A percentile compares a stretch with the other conserved stretches of the same genome.
phyloP scores from a whole-genome alignment of 2,329 filamentous ascomycete species.

The Diaporthe sp. region DNA sequence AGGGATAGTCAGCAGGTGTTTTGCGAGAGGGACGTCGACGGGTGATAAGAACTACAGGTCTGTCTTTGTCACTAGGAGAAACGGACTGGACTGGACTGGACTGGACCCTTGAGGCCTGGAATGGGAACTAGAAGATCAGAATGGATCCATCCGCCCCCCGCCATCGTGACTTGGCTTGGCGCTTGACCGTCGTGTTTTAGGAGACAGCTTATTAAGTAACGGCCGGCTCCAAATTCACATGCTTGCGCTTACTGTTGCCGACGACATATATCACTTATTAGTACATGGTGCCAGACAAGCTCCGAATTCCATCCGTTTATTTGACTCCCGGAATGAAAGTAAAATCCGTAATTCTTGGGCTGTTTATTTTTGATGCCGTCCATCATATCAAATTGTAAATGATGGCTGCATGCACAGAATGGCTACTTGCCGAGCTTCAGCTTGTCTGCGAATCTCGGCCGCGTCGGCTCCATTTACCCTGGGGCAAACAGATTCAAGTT shows the following conservation, averaged over 20 bases:
- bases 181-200: background rate
- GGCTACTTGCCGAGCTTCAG: background rate
- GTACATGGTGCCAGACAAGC: background rate
- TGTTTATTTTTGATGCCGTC: background rate
- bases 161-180: conserved; percentile 23
- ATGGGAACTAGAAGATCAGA: conserved; percentile 15
- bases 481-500: background rate
- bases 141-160: background rate
- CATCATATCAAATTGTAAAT: background rate
- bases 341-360: no score
- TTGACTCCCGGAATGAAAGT: background rate
- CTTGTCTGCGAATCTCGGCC: background rate
- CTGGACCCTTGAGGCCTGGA: background rate
- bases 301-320: background rate
- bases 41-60: background rate
- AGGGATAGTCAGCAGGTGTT: background rate
- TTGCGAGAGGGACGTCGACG: background rate
- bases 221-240: conserved; percentile 9
- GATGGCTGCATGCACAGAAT: background rate
- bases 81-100: background rate
- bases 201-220: background rate
- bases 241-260: background rate
- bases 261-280: background rate
- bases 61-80: background rate
- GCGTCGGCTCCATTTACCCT: background rate